Conservation (phyloP, 257 asterid genomes). For the Leonotis leonurus region DNA sequence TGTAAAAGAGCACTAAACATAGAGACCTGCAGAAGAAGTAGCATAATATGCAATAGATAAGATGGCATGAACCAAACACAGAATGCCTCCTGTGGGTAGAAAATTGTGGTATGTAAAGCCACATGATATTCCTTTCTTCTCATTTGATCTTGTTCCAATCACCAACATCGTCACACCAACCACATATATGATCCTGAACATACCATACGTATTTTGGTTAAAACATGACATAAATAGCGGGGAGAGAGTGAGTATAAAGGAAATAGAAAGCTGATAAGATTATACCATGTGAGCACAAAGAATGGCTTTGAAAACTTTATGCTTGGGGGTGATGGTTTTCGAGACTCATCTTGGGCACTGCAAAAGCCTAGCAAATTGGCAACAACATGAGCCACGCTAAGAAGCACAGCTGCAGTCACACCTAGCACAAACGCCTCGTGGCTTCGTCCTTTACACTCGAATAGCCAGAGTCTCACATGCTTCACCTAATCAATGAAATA, state of each 20-base stretch:
- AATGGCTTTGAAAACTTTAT: constrained; percentile 49
- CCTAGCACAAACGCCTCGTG: constrained; percentile 76
- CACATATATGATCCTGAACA: constrained; percentile 64
- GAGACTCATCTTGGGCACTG: too few relatives aligned
- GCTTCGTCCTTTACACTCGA: constrained; percentile 88
- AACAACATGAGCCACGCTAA: constrained; percentile 55
- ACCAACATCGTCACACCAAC: constrained; percentile 63
- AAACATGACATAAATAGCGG: too few relatives aligned
- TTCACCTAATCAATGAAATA: too few relatives aligned
- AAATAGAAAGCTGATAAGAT: too few relatives aligned
- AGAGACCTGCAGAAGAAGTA: too few relatives aligned
- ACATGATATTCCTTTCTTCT: constrained; percentile 63
- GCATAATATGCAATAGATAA: constrained; percentile 61
- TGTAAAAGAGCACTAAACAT: too few relatives aligned
- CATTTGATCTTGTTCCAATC: constrained; percentile 65
- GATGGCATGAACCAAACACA: constrained; percentile 62
- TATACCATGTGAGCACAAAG: constrained; percentile 58
- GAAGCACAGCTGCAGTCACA: constrained; percentile 54
- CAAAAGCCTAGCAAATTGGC: constrained; percentile 68
- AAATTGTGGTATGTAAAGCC: constrained; percentile 73
- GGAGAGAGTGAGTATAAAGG: too few relatives aligned
- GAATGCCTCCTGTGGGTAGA: constrained; percentile 65
- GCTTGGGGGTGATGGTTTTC: constrained; percentile 51
- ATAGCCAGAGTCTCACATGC: constrained; percentile 64
- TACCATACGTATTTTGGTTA: too few relatives aligned